These are phyloP conservation scores for Starmerella lactis-condensi DNA, from an alignment of 805 yeast genomes.

Conservation along the genomic window DNA sequence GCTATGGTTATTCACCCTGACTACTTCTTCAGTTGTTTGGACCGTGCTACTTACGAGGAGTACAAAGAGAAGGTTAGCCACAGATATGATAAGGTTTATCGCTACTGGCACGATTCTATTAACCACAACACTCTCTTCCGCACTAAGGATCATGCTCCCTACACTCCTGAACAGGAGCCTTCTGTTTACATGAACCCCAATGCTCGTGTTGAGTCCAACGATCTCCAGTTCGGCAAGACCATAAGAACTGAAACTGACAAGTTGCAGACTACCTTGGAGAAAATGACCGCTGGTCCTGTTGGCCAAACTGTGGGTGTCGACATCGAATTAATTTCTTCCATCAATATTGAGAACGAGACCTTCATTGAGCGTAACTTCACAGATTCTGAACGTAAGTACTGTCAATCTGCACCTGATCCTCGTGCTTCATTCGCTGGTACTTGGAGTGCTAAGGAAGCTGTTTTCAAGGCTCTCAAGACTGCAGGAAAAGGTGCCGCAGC, in stretches of 20 bases:
- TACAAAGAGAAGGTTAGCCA: constrained; percentile 53
- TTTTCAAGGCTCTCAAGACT: constrained; percentile 84
- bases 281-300: constrained; percentile 26
- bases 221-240: constrained; percentile 10
- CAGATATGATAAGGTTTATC: constrained; percentile 78
- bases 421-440: constrained; percentile 90
- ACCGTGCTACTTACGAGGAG: constrained; percentile 46
- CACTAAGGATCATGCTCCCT: constrained; percentile 88
- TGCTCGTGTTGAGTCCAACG: constrained; percentile 40
- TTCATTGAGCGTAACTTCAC: constrained; percentile 90
- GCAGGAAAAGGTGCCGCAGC: constrained; percentile 91
- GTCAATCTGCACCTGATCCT: constrained; percentile 52
- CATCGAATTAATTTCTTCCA: constrained; percentile 68
- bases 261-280: constrained; percentile 21
- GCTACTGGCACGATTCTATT: constrained; percentile 90
- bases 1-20: constrained; percentile 84
- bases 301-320: constrained; percentile 81
- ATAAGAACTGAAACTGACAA: constrained; percentile 14
- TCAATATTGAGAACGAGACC: constrained; percentile 76
- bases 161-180: constrained; percentile 70
- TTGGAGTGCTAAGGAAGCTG: constrained; percentile 99
- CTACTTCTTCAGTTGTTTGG: constrained; percentile 72
- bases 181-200: constrained; percentile 90
- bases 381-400: constrained; percentile 56
- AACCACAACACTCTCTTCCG: constrained; percentile 78